Evolutionary conservation across 169 alveolate species (phyloP), one percentile per base, ranked within the genome.

Genomic region (Cryptosporidium baileyi): DNA sequence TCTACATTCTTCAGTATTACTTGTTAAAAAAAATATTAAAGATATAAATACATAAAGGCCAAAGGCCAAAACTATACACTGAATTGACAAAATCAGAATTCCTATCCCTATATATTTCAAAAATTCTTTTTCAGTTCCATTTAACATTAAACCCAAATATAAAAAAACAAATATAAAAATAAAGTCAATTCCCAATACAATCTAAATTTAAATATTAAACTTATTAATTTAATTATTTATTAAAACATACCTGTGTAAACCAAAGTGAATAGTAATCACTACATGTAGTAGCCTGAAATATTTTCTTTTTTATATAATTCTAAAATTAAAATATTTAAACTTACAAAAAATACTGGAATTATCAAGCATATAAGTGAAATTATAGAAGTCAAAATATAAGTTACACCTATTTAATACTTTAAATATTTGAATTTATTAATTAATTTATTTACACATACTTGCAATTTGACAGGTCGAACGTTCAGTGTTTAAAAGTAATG

Each of bases 401-500:
- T 41, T 22, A 74, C 19, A 54, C 85, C 85, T 74, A 49, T 41
- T 65, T 15, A 49, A 32, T 44, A 17, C n/a, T 32, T 30, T 0
- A 47, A 28, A 32, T 44, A 5, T 1, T 63, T 15, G 15, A 15
- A 22, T 4, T n/a, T 13, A 22, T 9, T 52, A 22, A 0, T 8
- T 0, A 19, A 13, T 57, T 57, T 13, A 8, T 28, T 26, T 57
- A 19, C 30, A 74, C 85, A 3, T 74, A 74, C 85, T 74, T 5
- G 60, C 30, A 24, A 74, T 57, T 74, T 74, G 85, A 43, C 85
- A 74, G n/a, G 85, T 74, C 3, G 59, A 74, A 24, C 38, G 85
- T 28, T 74, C 85, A 11, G 85, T 74, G 19, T 74, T 74, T 17
- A 44, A 38, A 32, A 74, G 59, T 30, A 74, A 54, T 57, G 85